phyloP scores from a whole-genome alignment of 208 protist species.

The Vickermania ingenoplastis region DNA sequence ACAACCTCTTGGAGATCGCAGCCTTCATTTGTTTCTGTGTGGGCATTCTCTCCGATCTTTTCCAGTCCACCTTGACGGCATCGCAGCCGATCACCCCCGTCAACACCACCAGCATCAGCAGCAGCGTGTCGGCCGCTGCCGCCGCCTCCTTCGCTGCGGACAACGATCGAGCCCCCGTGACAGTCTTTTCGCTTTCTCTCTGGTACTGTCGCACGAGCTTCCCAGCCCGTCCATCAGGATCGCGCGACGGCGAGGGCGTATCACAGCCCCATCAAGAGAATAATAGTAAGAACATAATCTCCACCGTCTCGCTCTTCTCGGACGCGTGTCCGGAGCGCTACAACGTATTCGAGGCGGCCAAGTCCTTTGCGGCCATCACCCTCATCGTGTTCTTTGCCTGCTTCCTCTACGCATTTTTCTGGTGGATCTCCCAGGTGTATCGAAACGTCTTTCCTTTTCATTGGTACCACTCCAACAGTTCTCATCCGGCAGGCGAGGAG shows the following conservation, averaged over 20 bases:
- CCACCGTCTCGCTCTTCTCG: not conserved
- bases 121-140: too few relatives aligned
- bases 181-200: conserved; percentile 3
- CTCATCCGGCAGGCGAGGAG: too few relatives aligned
- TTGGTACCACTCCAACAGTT: too few relatives aligned
- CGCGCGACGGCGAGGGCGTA: too few relatives aligned
- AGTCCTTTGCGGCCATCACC: not conserved
- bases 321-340: not conserved
- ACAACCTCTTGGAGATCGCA: conserved; percentile 5
- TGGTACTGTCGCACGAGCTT: not conserved
- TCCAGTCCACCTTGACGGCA: conserved; percentile 2
- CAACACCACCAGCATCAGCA: not conserved
- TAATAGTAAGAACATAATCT: not conserved
- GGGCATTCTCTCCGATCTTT: conserved; percentile 2
- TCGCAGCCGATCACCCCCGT: not conserved
- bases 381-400: not conserved
- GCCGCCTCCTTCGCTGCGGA: not conserved
- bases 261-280: not conserved
- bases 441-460: too few relatives aligned
- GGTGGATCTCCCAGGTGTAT: not conserved
- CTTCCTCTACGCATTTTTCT: not conserved
- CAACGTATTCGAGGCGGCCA: not conserved
- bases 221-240: too few relatives aligned
- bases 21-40: conserved; percentile 6
- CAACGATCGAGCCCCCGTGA: not conserved